Percentiles rank a stretch among this genome's conserved stretches.
phyloP scores from a whole-genome alignment of 768 basidiomycete species.

The Lactarius pseudohatsudake region DNA sequence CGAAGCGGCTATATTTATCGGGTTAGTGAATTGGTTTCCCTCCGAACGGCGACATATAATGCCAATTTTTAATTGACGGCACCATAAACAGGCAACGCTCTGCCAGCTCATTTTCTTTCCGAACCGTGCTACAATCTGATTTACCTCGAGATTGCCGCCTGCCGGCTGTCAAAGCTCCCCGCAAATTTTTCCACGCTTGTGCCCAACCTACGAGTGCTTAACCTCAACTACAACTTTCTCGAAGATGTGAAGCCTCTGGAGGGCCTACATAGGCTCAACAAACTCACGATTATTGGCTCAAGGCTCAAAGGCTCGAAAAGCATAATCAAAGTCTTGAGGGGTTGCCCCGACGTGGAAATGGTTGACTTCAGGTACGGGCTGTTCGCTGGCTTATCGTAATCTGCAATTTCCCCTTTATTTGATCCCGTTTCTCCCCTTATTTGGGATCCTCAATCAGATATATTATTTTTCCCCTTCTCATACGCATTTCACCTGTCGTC shows the following conservation, averaged over 20 bases:
- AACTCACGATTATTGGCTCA: constrained; percentile 83
- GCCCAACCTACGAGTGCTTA: constrained; percentile 88
- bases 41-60: constrained; percentile 25
- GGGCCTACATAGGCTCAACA: constrained; percentile 73
- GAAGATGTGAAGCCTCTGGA: constrained; percentile 66
- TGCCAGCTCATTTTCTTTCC: constrained; percentile 56
- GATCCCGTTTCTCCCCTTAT: constrained; percentile 9
- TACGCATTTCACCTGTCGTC: not conserved
- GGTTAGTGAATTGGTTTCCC: constrained; percentile 51
- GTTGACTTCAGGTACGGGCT: constrained; percentile 79
- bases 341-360: constrained; percentile 81
- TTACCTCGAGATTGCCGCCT: constrained; percentile 90
- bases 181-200: constrained; percentile 56
- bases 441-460: constrained; percentile 11
- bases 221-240: constrained; percentile 97
- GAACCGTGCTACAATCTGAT: constrained; percentile 85
- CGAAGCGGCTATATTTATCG: constrained; percentile 92
- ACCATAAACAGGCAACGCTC: constrained; percentile 63
- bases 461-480: constrained; percentile 1
- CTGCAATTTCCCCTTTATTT: constrained; percentile 18
- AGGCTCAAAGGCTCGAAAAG: constrained; percentile 73
- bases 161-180: constrained; percentile 78
- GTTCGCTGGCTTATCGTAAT: constrained; percentile 27
- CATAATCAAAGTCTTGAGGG: constrained; percentile 67
- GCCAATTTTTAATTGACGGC: constrained; percentile 29